phyloP scores from a whole-genome alignment of 345 rosid genomes.

The Psidium friedrichsthalianum region DNA sequence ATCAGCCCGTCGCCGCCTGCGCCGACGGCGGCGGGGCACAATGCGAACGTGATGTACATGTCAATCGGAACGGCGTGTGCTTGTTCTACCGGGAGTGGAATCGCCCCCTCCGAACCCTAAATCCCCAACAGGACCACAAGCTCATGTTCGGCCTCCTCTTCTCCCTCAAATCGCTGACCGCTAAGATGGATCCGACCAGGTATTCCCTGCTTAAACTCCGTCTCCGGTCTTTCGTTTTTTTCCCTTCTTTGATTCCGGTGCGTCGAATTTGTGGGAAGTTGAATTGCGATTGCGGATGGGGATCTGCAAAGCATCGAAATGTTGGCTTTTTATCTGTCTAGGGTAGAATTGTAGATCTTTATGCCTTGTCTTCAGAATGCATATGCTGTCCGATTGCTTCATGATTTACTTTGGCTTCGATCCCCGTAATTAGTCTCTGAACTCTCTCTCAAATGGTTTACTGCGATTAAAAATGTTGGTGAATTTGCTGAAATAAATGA shows the following conservation, averaged over 20 bases:
- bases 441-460: not conserved
- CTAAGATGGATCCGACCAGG: not conserved
- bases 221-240: not conserved
- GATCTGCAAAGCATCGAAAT: not conserved
- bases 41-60: conserved; percentile 80
- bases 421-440: not conserved
- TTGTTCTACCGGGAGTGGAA: conserved; percentile 88
- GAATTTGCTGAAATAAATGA: not conserved
- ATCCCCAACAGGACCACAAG: conserved; percentile 82
- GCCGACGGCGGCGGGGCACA: conserved; percentile 64
- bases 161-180: conserved; percentile 91
- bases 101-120: conserved; percentile 78
- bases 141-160: conserved; percentile 96
- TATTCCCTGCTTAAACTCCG: accelerated
- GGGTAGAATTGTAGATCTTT: not conserved
- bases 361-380: not conserved
- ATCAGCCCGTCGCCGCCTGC: conserved; percentile 73
- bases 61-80: conserved; percentile 80
- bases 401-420: not conserved
- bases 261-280: not conserved
- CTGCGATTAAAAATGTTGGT: not conserved
- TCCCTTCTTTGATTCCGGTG: not conserved
- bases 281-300: not conserved
- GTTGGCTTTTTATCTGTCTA: not conserved
- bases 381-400: not conserved